Evolutionary conservation across 345 rosid genomes (phyloP), one percentile per base, ranked within the genome.

Genomic region (Turnera subulata): DNA sequence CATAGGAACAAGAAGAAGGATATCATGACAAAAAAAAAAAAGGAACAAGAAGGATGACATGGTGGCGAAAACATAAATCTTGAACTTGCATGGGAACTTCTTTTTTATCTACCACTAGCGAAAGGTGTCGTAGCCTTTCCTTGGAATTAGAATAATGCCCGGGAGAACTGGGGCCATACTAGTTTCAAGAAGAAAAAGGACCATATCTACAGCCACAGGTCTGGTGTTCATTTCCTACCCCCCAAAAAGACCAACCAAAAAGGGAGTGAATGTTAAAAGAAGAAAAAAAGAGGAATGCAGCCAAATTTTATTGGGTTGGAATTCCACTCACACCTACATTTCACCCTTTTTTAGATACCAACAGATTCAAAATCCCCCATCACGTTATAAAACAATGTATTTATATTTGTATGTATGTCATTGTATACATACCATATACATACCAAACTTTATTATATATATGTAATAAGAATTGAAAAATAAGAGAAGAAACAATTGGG

Each of bases 291-390:
- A 32, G n/a, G 42, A 62, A 48, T 64, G 18, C 24, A 58, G 66
- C 64, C 64, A 65, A 50, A 55, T 35, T 60, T 54, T 46, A 39
- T 29, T 24, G 75, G 66, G 65, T 63, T 63, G 73, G 72, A 76
- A 33, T 59, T 69, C 81, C 77, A 75, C 65, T 63, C 15, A 6
- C 20, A 65, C 38, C 61, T 45, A 38, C 44, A 29, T 29, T 29
- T n/a, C 4, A 29, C 35, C 35, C 4, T 58, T 45, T 56, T 58
- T 53, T 17, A 45, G 49, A 53, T 35, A 21, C 12, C 46, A n/a
- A 35, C 46, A 49, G 53, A 47, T 66, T 53, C 68, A 55, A 64
- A 71, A 45, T 46, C 46, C 44, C 59, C 65, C n/a, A 55, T 63
- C n/a, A n/a, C n/a, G n/a, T n/a, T n/a, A n/a, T n/a, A n/a, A n/a